phyloP scores from a whole-genome alignment of 306 rosid genomes.

The Crataegus laevigata region DNA sequence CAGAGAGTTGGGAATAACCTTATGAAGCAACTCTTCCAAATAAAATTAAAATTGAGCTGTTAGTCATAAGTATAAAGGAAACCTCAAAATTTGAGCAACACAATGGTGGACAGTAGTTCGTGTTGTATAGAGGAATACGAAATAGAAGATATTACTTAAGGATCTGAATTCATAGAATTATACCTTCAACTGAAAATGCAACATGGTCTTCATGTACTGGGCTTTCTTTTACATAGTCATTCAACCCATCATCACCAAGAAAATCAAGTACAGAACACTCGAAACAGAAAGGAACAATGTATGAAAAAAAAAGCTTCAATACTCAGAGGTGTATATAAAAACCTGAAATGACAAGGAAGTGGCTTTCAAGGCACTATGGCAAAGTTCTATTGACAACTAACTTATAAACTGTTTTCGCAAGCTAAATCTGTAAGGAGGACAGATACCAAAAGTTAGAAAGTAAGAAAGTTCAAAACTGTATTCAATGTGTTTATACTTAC shows the following conservation, averaged over 20 bases:
- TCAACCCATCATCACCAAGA: slow-evolving; percentile 56
- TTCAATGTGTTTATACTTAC: slow-evolving; percentile 34
- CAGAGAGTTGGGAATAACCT: background rate
- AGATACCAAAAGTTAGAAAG: background rate
- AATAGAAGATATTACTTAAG: background rate
- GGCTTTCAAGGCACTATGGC: background rate
- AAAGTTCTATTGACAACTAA: slow-evolving; percentile 5
- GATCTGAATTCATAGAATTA: background rate
- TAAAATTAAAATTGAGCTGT: background rate
- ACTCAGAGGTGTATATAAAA: background rate
- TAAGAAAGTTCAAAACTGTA: background rate
- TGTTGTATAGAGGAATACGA: background rate
- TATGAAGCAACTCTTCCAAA: background rate
- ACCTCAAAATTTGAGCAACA: background rate
- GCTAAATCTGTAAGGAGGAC: background rate
- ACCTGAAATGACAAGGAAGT: background rate
- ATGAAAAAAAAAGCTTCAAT: background rate
- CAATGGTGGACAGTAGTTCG: background rate
- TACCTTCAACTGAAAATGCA: slow-evolving; percentile 89
- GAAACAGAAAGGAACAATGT: slow-evolving; percentile 16
- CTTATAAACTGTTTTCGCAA: slow-evolving; percentile 15
- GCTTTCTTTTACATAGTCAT: slow-evolving; percentile 28
- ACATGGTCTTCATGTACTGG: slow-evolving; percentile 73
- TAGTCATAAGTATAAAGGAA: background rate
- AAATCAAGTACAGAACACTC: slow-evolving; percentile 70